Conservation (phyloP, 2,329 filamentous ascomycete genomes). For the Pestalotiopsis sp. region DNA sequence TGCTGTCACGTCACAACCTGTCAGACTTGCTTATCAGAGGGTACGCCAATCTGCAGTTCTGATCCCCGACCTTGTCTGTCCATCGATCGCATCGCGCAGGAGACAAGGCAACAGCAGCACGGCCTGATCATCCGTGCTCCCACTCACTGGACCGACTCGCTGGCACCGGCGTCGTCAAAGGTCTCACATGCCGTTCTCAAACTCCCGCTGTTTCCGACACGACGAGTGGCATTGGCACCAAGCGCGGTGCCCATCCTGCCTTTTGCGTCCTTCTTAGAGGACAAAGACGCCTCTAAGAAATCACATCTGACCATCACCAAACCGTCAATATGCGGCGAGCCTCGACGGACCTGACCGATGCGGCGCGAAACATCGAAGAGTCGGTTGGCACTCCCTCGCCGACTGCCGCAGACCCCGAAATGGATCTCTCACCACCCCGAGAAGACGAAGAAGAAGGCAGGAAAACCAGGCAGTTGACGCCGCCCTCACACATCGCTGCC, state of each 20-base stretch:
- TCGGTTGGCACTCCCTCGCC: constrained; percentile 33
- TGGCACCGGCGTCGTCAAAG: not conserved
- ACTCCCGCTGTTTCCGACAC: constrained; percentile 11
- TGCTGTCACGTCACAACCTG: not conserved
- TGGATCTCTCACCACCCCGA: constrained; percentile 31
- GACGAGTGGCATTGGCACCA: not conserved
- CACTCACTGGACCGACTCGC: not conserved
- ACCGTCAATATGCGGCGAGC: constrained; percentile 43
- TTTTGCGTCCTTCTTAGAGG: not conserved
- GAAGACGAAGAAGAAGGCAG: constrained; percentile 39
- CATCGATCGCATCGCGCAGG: not conserved
- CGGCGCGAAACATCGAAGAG: constrained; percentile 41
- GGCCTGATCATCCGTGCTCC: not conserved
- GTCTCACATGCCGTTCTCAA: constrained; percentile 8
- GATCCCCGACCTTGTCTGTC: not conserved
- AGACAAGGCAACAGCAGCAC: not conserved
- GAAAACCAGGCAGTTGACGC: constrained; percentile 53
- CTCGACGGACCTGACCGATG: constrained; percentile 44
- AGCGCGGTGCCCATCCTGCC: not conserved
- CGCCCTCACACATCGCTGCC: constrained; percentile 76
- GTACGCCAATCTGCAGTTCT: not conserved
- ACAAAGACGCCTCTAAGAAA: constrained; percentile 7
- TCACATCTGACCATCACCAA: not conserved
- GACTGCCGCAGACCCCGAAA: constrained; percentile 30
- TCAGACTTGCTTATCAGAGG: not conserved